Evolutionary conservation across 768 basidiomycete genomes (phyloP).

Genomic region (Infundibulicybe gibba): DNA sequence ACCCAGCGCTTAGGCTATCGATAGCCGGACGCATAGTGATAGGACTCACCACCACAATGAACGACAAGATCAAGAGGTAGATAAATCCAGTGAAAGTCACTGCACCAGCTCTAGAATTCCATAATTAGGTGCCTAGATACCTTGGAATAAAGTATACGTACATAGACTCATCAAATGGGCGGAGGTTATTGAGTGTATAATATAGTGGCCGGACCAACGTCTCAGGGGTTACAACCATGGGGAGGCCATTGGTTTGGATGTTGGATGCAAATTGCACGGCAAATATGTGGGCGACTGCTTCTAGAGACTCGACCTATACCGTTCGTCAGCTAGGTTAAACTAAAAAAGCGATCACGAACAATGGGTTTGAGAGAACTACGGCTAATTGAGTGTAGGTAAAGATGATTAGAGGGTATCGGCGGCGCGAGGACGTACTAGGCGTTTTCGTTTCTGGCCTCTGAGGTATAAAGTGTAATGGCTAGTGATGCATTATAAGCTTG

Average conservation of each 20-base stretch:
- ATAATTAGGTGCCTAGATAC: background rate
- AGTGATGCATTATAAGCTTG: conserved; percentile 28
- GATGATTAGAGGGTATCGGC: conserved; percentile 5
- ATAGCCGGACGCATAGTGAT: background rate
- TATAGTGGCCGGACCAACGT: conserved; percentile 34
- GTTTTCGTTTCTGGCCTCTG: conserved; percentile 41
- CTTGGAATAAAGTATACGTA: conserved; percentile 15
- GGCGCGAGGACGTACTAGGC: conserved; percentile 32
- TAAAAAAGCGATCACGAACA: conserved; percentile 2
- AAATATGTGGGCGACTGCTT: conserved; percentile 20
- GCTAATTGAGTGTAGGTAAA: conserved; percentile 3
- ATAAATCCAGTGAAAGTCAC: conserved; percentile 34
- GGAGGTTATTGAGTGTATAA: conserved; percentile 34
- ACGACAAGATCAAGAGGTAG: conserved; percentile 24
- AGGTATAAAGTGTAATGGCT: conserved; percentile 34
- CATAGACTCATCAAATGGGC: conserved; percentile 47
- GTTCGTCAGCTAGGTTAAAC: too few relatives aligned
- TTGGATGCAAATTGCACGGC: conserved; percentile 18
- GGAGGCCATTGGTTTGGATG: background rate
- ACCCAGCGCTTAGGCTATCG: background rate
- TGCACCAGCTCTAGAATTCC: conserved; percentile 26
- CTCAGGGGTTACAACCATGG: conserved; percentile 32
- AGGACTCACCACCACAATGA: conserved; percentile 21
- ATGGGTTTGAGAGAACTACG: conserved; percentile 11
- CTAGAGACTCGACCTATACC: background rate